Conservation (phyloP, 2,329 filamentous ascomycete species). For the Paecilomyces formosus region DNA sequence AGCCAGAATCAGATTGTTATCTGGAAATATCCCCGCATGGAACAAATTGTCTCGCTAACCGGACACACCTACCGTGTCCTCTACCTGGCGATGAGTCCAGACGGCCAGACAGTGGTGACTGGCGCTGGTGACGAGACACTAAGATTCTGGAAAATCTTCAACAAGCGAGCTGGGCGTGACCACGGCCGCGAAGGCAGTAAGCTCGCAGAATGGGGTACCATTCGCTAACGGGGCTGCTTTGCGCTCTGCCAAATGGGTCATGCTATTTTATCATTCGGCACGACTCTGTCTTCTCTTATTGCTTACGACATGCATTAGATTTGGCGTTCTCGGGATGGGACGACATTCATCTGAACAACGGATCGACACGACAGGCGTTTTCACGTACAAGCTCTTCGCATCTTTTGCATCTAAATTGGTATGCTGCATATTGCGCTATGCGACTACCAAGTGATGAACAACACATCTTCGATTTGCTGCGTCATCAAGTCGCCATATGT, state of each 20-base stretch:
- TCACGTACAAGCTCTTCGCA: slow-evolving; percentile 18
- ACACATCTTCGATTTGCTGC: background rate
- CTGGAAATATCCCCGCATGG: slow-evolving; percentile 99
- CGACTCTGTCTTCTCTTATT: slow-evolving; percentile 10
- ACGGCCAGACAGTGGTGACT: slow-evolving; percentile 87
- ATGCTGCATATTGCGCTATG: background rate
- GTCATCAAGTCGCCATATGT: background rate
- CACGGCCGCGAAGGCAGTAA: slow-evolving; percentile 60
- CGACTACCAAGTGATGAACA: background rate
- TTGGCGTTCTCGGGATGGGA: slow-evolving; percentile 22
- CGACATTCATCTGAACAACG: slow-evolving; percentile 15
- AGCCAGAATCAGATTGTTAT: slow-evolving; percentile 98
- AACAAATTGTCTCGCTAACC: slow-evolving; percentile 88
- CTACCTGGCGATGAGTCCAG: slow-evolving; percentile 94
- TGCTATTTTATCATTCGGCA: background rate
- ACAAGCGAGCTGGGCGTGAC: slow-evolving; percentile 63
- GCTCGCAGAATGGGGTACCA: slow-evolving; percentile 75
- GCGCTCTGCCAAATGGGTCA: background rate
- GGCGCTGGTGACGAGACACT: slow-evolving; percentile 94
- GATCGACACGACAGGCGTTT: slow-evolving; percentile 11
- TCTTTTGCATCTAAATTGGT: slow-evolving; percentile 19
- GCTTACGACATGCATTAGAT: slow-evolving; percentile 20
- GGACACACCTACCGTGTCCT: slow-evolving; percentile 95
- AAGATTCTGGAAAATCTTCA: slow-evolving; percentile 95
- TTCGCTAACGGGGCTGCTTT: slow-evolving; percentile 45